Conservation (phyloP, 257 asterid species). For the Solanum piurae region DNA sequence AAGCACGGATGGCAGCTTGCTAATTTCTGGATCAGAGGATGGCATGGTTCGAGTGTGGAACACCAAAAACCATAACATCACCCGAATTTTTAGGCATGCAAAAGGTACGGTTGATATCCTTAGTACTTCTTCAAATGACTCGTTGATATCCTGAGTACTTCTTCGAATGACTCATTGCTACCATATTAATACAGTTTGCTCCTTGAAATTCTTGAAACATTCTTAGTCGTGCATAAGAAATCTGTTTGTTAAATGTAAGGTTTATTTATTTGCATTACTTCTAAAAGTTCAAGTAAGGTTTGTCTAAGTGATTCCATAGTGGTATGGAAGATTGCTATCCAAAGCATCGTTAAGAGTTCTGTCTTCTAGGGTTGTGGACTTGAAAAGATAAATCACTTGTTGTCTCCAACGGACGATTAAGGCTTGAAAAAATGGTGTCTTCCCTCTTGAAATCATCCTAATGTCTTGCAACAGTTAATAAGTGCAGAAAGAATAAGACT, state of each 20-base stretch:
- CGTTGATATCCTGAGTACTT: neutral
- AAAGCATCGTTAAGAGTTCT: neutral
- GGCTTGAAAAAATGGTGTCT: neutral
- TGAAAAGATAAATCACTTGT: neutral
- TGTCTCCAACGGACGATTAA: neutral
- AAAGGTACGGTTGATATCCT: conserved; percentile 44
- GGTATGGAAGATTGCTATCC: neutral
- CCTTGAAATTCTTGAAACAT: neutral
- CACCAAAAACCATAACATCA: conserved; percentile 49
- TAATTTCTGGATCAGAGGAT: conserved; percentile 87
- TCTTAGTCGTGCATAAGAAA: neutral
- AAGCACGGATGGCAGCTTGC: conserved; percentile 54
- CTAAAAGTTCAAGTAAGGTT: neutral
- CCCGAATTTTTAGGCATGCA: conserved; percentile 54
- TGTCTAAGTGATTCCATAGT: neutral
- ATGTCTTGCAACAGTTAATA: neutral
- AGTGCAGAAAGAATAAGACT: neutral
- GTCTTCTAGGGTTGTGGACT: neutral
- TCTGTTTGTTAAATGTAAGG: neutral
- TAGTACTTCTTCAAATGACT: neutral
- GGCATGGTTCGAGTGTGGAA: conserved; percentile 91
- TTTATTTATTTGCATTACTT: neutral
- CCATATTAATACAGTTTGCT: neutral
- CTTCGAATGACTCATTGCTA: neutral
- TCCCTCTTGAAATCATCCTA: neutral